Percentiles rank a stretch among this genome's conserved stretches.
phyloP scores from a whole-genome alignment of 1,284 basidiomycete genomes.

The Ganoderma lingzhi region DNA sequence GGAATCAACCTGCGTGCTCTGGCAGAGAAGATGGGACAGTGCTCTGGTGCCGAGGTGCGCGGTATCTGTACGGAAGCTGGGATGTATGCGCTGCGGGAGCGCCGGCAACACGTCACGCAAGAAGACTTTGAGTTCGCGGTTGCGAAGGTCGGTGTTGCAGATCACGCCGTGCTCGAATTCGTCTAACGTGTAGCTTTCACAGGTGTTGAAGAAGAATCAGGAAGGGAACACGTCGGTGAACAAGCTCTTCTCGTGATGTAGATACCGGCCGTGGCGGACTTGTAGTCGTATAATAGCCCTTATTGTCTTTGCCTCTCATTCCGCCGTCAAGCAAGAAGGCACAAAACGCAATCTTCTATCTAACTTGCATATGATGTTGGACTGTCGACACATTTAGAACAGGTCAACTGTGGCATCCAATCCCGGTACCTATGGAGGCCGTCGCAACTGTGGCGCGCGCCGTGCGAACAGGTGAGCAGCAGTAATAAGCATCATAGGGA shows the following conservation, averaged over 20 bases:
- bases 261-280: constrained; percentile 12
- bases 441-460: not conserved
- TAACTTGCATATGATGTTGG: not conserved
- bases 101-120: constrained; percentile 96
- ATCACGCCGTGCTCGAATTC: constrained; percentile 5
- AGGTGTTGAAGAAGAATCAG: constrained; percentile 93
- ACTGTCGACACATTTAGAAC: not conserved
- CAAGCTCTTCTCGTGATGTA: constrained; percentile 81
- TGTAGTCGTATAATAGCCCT: constrained; percentile 22
- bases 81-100: constrained; percentile 97
- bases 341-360: not conserved
- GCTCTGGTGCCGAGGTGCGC: constrained; percentile 96
- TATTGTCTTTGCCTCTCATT: constrained; percentile 1
- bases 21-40: constrained; percentile 99
- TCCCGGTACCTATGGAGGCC: not conserved
- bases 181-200: constrained; percentile 16
- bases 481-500: not conserved
- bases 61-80: constrained; percentile 99
- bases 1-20: constrained; percentile 96
- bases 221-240: constrained; percentile 91
- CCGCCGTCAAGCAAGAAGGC: not conserved
- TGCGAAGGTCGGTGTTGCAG: constrained; percentile 75
- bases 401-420: not conserved
- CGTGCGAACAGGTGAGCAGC: constrained; percentile 4
- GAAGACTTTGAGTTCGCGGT: constrained; percentile 99